Base-by-base conservation (phyloP, 176 grass and related monocot genomes). In the Ensete ventricosum region DNA sequence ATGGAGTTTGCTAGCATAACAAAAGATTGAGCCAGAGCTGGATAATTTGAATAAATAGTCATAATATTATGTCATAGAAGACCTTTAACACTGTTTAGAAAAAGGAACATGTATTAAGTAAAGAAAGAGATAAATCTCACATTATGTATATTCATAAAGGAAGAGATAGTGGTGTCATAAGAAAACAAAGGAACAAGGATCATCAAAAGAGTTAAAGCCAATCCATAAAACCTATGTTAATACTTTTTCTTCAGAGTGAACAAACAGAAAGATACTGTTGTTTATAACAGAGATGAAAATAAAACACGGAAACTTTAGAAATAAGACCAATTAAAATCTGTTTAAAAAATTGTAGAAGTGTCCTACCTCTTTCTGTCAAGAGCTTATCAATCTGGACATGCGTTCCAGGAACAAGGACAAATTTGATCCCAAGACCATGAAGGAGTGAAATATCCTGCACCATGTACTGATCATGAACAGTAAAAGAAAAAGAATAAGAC, bases 361-460 rank as follows among this genome's bases (percentile, higher is more conserved):
- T 82, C 78, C 55, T 17, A 93, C 90, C 95, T 93, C 84, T 98
- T 77, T 91, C 90, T 73, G 74, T 77, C 69, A 93, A 81, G 4
- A 94, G 75, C 53, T 91, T 91, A 69, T 98, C 88, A 84, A 98
- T 94, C 87, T 87, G 86, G 55, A 89, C 79, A 79, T 87, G 90
- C 48, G 95, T 98, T 78, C 90, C 90, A 0, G 86, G 90, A 77
- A 93, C 86, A 77, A 98, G 86, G 79, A 98, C 85, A 80, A 98
- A 93, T 72, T 83, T 91, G 64, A 98, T 91, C 23, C 95, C 90
- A n/a, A 98, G 86, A 87, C 95, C 90, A 91, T 98, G 90, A 78
- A 98, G 88, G 62, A 98, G 88, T 78, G 90, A 94, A 75, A 94
- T 89, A 67, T 98, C 95, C 95, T 98, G 88, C 24, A 43, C 77